phyloP scores from a whole-genome alignment of 2,329 filamentous ascomycete species.

The Chrysoporthe cubensis region DNA sequence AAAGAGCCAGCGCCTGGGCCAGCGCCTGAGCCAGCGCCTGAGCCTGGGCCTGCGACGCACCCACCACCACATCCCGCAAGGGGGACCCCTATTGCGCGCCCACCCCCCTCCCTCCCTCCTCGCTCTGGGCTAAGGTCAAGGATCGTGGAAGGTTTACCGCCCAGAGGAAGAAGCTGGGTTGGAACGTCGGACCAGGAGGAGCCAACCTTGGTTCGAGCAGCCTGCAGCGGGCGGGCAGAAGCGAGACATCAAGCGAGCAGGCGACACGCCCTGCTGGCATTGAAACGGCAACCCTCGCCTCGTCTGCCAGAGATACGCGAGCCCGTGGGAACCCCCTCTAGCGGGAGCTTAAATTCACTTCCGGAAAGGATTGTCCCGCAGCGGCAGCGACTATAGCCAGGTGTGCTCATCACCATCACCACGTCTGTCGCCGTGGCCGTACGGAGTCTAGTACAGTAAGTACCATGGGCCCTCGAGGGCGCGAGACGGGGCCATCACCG shows the following conservation, averaged over 20 bases:
- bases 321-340: slow-evolving; percentile 25
- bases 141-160: background rate
- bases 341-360: slow-evolving; percentile 27
- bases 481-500: too few relatives aligned
- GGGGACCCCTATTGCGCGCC: background rate
- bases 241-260: slow-evolving; percentile 19
- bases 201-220: background rate
- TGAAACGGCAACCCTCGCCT: slow-evolving; percentile 23
- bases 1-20: too few relatives aligned
- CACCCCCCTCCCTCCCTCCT: background rate
- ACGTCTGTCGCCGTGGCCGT: too few relatives aligned
- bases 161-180: background rate
- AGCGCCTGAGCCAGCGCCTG: too few relatives aligned
- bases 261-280: slow-evolving; percentile 16
- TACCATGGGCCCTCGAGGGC: too few relatives aligned
- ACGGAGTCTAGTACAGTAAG: too few relatives aligned
- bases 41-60: too few relatives aligned
- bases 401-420: background rate
- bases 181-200: background rate
- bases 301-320: slow-evolving; percentile 27
- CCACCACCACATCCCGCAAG: too few relatives aligned
- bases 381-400: background rate
- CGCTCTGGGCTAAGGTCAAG: background rate
- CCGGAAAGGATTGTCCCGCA: slow-evolving; percentile 5
- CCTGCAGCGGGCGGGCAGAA: slow-evolving; percentile 16